Conservation (phyloP, 176 grass and related monocot species). For the Eleusine indica region DNA sequence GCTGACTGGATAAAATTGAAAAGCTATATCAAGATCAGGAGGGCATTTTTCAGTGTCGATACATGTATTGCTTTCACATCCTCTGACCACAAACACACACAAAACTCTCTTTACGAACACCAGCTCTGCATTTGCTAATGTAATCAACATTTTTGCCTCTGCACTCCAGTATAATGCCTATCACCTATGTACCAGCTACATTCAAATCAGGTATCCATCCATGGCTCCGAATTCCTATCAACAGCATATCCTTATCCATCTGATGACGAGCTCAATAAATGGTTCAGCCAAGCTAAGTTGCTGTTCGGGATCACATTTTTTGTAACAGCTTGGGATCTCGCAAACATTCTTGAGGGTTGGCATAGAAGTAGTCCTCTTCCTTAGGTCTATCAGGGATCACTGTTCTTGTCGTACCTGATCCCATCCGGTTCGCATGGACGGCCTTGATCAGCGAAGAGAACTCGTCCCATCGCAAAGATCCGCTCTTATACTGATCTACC, state of each 20-base stretch:
- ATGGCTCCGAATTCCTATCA: slow-evolving; percentile 9
- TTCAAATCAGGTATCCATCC: neutral
- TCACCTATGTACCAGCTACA: slow-evolving; percentile 44
- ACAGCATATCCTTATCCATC: neutral
- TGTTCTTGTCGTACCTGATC: slow-evolving; percentile 49
- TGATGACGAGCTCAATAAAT: neutral
- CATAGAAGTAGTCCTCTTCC: slow-evolving; percentile 96
- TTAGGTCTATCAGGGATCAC: slow-evolving; percentile 81
- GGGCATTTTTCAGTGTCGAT: neutral
- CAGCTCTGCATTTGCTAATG: slow-evolving; percentile 13
- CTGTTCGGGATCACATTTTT: slow-evolving; percentile 30
- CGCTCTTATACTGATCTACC: slow-evolving; percentile 67
- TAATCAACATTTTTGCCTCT: slow-evolving; percentile 22
- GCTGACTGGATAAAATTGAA: neutral
- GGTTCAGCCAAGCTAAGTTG: slow-evolving; percentile 25
- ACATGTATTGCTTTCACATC: neutral
- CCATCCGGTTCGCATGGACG: slow-evolving; percentile 75
- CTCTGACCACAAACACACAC: too few relatives aligned
- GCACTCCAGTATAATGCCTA: slow-evolving; percentile 13
- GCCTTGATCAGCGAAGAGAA: slow-evolving; percentile 72
- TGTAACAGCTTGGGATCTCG: slow-evolving; percentile 36
- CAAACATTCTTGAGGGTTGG: slow-evolving; percentile 90
- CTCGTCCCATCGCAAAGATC: slow-evolving; percentile 75
- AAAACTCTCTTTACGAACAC: slow-evolving; percentile 43
- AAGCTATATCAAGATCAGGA: neutral